Percentiles rank a stretch among this genome's conserved stretches.
These are phyloP conservation scores for Pelagomonas calceolata DNA, from an alignment of 108 stramenopile genomes.

Conservation along the genomic window DNA sequence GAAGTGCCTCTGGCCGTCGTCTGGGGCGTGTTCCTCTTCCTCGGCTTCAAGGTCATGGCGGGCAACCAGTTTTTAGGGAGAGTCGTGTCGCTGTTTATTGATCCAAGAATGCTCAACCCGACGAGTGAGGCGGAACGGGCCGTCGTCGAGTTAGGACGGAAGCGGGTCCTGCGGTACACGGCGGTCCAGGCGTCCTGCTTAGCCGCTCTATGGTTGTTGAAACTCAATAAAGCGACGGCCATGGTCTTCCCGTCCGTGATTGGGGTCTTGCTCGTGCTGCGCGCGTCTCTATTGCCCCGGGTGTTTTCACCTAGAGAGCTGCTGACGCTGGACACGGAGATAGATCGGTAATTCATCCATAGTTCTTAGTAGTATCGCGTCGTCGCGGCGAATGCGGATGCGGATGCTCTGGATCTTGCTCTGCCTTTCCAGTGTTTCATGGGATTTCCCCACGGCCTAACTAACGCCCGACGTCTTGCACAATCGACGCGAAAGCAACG, in stretches of 20 bases:
- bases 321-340: conserved; percentile 32
- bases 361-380: no score
- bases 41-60: conserved; percentile 10
- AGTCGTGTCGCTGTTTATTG: neutral
- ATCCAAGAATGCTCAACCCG: neutral
- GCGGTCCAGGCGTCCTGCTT: conserved; percentile 38
- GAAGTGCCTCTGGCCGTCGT: conserved; percentile 83
- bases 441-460: no score
- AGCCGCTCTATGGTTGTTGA: conserved; percentile 72
- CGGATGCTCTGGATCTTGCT: no score
- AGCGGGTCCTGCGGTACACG: neutral
- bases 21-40: conserved; percentile 39
- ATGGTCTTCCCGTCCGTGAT: conserved; percentile 92
- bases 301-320: conserved; percentile 67
- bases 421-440: no score
- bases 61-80: conserved; percentile 3
- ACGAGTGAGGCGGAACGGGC: neutral
- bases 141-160: neutral
- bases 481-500: no score
- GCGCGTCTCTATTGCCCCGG: conserved; percentile 58
- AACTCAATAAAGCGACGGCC: conserved; percentile 69
- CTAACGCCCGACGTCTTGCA: no score
- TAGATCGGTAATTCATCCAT: neutral
- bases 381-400: no score
- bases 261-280: conserved; percentile 71